These are phyloP conservation scores for Rhodofomes roseus DNA, from an alignment of 1,284 basidiomycete genomes.

Conservation along the genomic window DNA sequence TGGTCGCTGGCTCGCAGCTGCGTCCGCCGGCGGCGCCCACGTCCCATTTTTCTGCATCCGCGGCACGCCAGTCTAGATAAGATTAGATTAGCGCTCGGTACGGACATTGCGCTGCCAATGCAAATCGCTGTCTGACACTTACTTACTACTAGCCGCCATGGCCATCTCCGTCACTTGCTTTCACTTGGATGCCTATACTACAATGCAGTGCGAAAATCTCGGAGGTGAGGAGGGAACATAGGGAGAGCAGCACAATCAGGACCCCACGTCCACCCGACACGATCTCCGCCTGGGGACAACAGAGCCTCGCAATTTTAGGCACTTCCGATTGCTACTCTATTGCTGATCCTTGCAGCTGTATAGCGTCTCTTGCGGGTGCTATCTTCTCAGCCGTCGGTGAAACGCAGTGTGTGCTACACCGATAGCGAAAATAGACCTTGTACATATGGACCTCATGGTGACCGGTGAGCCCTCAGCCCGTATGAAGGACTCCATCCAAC, in stretches of 20 bases:
- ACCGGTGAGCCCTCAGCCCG: no score
- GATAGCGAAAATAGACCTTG: background rate
- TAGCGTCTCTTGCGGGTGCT: no score
- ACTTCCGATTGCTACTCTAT: background rate
- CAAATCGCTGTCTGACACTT: no score
- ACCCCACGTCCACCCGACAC: no score
- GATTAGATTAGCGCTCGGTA: conserved; percentile 23
- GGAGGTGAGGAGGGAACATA: no score
- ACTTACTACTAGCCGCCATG: no score
- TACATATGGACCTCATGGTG: background rate
- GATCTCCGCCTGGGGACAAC: background rate
- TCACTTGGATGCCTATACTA: no score
- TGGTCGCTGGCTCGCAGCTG: conserved; percentile 5
- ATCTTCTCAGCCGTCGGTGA: background rate
- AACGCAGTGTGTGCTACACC: background rate
- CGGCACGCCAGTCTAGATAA: conserved; percentile 13
- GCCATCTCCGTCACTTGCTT: no score
- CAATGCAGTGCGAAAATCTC: no score
- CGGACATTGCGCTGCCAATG: no score
- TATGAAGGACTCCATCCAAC: no score
- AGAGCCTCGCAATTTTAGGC: background rate
- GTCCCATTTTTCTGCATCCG: conserved; percentile 13
- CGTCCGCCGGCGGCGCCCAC: conserved; percentile 7
- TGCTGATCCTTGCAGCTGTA: background rate
- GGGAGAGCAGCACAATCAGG: no score